These are phyloP conservation scores for Leucocoprinus sp. DNA, from an alignment of 768 basidiomycete species.

Conservation along the genomic window DNA sequence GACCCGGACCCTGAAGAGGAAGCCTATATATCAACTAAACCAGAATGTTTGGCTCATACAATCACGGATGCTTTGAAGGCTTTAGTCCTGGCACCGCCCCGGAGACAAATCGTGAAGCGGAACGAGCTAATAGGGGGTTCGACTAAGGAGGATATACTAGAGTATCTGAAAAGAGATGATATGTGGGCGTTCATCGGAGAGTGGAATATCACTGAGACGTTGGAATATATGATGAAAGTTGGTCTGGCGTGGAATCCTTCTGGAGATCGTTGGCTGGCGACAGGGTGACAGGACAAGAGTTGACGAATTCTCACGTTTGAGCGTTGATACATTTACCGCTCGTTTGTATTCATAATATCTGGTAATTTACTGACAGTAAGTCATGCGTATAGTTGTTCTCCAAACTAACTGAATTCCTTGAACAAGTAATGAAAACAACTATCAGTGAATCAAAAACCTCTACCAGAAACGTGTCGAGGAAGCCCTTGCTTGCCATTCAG, in stretches of 20 bases:
- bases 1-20: constrained; percentile 57
- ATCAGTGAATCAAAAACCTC: too few species aligned
- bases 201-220: constrained; percentile 57
- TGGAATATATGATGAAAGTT: constrained; percentile 36
- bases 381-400: too few species aligned
- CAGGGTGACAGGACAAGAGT: too few species aligned
- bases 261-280: constrained; percentile 33
- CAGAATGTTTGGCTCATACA: constrained; percentile 36
- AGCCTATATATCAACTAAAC: constrained; percentile 55
- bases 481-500: too few species aligned
- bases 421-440: too few species aligned
- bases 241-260: constrained; percentile 29
- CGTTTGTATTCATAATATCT: neutral
- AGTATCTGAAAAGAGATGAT: constrained; percentile 44
- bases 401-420: too few species aligned
- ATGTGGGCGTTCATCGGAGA: constrained; percentile 58
- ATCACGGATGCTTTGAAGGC: constrained; percentile 22
- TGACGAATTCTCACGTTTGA: too few species aligned
- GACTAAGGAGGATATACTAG: constrained; percentile 38
- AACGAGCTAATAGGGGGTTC: constrained; percentile 18
- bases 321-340: too few species aligned
- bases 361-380: too few species aligned
- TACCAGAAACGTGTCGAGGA: too few species aligned
- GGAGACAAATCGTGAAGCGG: constrained; percentile 12
- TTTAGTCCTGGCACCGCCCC: neutral